These are phyloP conservation scores for Elsinoe fawcettii DNA, from an alignment of 2,329 filamentous ascomycete genomes.

Conservation along the genomic window DNA sequence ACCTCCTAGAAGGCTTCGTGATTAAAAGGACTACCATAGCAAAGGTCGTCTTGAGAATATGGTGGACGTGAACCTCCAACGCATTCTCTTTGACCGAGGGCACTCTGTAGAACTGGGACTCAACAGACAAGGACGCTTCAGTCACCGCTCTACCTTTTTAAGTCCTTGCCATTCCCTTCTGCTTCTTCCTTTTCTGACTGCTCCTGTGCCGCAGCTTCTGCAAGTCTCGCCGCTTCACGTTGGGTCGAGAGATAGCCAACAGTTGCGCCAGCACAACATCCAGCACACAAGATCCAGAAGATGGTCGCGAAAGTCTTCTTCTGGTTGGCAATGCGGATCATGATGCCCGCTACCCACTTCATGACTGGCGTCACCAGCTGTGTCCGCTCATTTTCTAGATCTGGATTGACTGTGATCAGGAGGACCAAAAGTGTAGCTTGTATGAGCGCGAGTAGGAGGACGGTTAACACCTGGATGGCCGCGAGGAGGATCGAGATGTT, in stretches of 20 bases:
- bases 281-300: conserved; percentile 9
- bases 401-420: conserved; percentile 42
- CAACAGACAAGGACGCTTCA: too few relatives aligned
- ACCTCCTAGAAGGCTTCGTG: too few relatives aligned
- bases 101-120: too few relatives aligned
- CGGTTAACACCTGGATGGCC: conserved; percentile 41
- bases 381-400: conserved; percentile 37
- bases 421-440: conserved; percentile 34
- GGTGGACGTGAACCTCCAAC: too few relatives aligned
- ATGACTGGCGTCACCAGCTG: conserved; percentile 36
- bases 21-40: too few relatives aligned
- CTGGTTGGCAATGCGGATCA: conserved; percentile 3
- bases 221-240: conserved; percentile 1
- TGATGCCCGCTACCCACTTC: conserved; percentile 24
- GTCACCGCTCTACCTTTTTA: background rate
- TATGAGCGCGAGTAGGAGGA: conserved; percentile 35
- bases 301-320: conserved; percentile 1
- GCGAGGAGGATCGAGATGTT: conserved; percentile 44
- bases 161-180: background rate
- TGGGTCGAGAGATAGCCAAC: conserved; percentile 1
- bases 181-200: background rate
- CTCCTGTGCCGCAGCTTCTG: conserved; percentile 5
- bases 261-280: background rate
- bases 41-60: too few relatives aligned
- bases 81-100: too few relatives aligned